Evolutionary conservation across 1,284 basidiomycete genomes (phyloP).

Genomic region (Apiotrichum akiyoshidainum): DNA sequence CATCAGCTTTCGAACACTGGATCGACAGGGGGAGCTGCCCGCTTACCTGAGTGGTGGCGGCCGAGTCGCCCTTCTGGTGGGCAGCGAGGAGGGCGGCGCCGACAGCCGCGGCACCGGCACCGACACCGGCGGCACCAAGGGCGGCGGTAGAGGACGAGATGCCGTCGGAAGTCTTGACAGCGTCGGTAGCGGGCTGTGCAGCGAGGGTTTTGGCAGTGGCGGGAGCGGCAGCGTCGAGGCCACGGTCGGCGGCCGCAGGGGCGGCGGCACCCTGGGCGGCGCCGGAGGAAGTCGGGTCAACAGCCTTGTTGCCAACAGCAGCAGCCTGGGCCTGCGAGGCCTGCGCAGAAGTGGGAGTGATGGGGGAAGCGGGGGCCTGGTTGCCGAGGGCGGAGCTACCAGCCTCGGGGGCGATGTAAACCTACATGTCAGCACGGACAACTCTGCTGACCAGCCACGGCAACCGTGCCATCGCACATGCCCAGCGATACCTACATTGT

Average conservation of each 20-base stretch:
- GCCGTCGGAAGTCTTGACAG: not conserved
- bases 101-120: constrained; percentile 23
- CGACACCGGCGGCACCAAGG: not conserved
- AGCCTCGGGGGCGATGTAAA: constrained; percentile 40
- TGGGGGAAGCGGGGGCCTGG: not conserved
- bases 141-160: constrained; percentile 1
- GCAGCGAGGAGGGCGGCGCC: constrained; percentile 28
- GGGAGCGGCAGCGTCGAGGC: not conserved
- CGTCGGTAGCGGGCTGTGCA: not conserved
- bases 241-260: constrained; percentile 9
- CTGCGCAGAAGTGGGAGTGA: not conserved
- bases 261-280: constrained; percentile 3
- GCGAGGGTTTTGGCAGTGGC: not conserved
- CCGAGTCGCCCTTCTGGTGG: constrained; percentile 16
- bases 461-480: not conserved
- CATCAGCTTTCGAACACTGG: not conserved
- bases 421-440: constrained; percentile 10
- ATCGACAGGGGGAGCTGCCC: no score
- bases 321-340: constrained; percentile 16
- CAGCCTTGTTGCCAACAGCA: not conserved
- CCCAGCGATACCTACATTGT: constrained; percentile 38
- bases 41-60: constrained; percentile 40
- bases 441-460: no score
- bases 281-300: not conserved
- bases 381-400: constrained; percentile 27